These are phyloP conservation scores for Aspergillus japonicus DNA, from an alignment of 2,329 filamentous ascomycete species.

Conservation along the genomic window DNA sequence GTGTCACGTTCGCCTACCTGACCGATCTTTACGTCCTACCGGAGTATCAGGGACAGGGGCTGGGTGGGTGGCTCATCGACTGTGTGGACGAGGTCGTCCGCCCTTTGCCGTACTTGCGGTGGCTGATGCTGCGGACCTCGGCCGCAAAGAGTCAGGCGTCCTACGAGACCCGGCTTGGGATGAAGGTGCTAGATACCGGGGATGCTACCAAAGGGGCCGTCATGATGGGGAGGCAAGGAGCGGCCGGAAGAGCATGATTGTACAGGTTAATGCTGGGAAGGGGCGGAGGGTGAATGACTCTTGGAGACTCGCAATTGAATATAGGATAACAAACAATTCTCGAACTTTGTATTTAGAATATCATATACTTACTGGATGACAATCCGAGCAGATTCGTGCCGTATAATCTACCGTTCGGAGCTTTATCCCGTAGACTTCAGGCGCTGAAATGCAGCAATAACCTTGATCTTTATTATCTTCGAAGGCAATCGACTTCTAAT, in stretches of 20 bases:
- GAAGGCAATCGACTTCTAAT: too few species aligned
- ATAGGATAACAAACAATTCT: too few species aligned
- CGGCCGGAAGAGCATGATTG: background rate
- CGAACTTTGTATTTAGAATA: too few species aligned
- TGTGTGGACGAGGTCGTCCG: constrained; percentile 58
- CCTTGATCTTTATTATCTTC: too few species aligned
- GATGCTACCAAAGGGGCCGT: constrained; percentile 12
- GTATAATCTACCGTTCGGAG: too few species aligned
- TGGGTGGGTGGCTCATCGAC: constrained; percentile 65
- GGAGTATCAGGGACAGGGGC: constrained; percentile 59
- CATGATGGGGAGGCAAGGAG: constrained; percentile 7
- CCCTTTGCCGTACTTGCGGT: constrained; percentile 60
- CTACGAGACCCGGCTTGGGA: constrained; percentile 23
- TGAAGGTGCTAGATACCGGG: constrained; percentile 23
- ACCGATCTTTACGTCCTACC: constrained; percentile 67
- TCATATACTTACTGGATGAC: too few species aligned
- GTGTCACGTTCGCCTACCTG: constrained; percentile 66
- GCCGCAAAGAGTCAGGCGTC: constrained; percentile 19
- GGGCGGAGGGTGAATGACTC: too few species aligned
- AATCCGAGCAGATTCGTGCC: too few species aligned
- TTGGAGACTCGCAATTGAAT: too few species aligned
- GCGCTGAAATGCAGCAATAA: too few species aligned
- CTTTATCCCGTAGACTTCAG: too few species aligned
- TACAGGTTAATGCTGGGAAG: too few species aligned
- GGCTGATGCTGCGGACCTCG: constrained; percentile 51